Base-by-base conservation (phyloP, 805 yeast species). In the Torulaspora indica region DNA sequence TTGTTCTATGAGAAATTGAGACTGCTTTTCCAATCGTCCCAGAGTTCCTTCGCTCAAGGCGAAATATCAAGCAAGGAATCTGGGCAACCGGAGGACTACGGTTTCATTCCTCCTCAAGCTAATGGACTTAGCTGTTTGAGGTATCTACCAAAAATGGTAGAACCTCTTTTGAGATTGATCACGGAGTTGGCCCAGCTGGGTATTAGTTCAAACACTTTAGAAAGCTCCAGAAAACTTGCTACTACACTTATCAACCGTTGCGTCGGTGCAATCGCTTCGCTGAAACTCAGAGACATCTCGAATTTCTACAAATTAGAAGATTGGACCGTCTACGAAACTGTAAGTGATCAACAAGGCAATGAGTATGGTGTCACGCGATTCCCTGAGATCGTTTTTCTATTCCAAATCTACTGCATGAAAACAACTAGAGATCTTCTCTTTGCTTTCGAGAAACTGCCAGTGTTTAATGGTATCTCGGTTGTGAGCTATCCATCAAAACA, bases 61-160 rank as follows among this genome's bases (percentile, higher is more conserved):
- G 35, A 37, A 10, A 36, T 18, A 15, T 30, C 51, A 13, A 48
- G 45, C 3, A 48, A 56, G 29, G 63, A 54, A 9, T 52, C 61
- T 8, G 70, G 69, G 5, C 35, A 55, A 1, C 58, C 69, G 1
- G 36, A 51, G 5, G 63, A 64, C 28, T 77, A 69, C 58, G 81
- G 82, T 1, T 81, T 79, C 54, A 57, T 82, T 17, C 90, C 91
- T 3, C 81, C 82, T 1, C 69, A 70, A 42, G 71, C 88, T 1
- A 85, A 82, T 55, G 75, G 83, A 7, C 65, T 85, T 18, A 72
- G 85, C 36, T 71, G 83, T 2, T 60, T 79, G 28, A 70, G 75
- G 50, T 79, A 76, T 53, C 58, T 78, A 30, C 72, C 79, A 0
- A 62, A 64, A 22, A 64, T 81, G 12, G 68, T 75, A 20, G 68